A percentile compares a stretch with the other conserved stretches of the same genome.
Conservation (phyloP, 179 eudicot genomes). For the Silene coronaria region DNA sequence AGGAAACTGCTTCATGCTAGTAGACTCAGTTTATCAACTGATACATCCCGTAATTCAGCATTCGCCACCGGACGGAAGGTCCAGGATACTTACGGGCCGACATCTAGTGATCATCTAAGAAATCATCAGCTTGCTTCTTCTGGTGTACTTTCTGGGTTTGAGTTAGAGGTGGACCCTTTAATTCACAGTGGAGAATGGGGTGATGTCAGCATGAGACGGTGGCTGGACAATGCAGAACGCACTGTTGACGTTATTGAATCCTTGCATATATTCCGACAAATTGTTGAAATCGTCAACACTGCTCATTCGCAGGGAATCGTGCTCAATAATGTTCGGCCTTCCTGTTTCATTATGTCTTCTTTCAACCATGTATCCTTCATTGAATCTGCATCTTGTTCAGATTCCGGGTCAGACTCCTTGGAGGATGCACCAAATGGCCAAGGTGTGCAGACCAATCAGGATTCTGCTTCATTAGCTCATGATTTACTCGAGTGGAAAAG, state of each 20-base stretch:
- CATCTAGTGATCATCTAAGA: slow-evolving; percentile 37
- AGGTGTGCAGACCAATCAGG: slow-evolving; percentile 41
- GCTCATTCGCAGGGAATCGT: slow-evolving; percentile 91
- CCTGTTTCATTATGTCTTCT: slow-evolving; percentile 87
- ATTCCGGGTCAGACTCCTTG: slow-evolving; percentile 74
- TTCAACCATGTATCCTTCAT: slow-evolving; percentile 79
- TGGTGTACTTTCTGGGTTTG: slow-evolving; percentile 35
- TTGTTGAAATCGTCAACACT: slow-evolving; percentile 68
- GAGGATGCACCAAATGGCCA: slow-evolving; percentile 53
- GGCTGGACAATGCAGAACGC: slow-evolving; percentile 79
- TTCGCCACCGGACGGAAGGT: slow-evolving; percentile 29
- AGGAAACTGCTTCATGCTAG: slow-evolving; percentile 32
- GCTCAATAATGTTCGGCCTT: slow-evolving; percentile 80
- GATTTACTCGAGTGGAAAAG: slow-evolving; percentile 27
- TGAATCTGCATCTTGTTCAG: slow-evolving; percentile 90
- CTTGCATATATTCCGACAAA: slow-evolving; percentile 79
- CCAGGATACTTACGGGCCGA: slow-evolving; percentile 31
- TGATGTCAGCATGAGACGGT: slow-evolving; percentile 79
- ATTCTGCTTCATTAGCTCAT: slow-evolving; percentile 27
- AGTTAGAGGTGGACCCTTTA: slow-evolving; percentile 38
- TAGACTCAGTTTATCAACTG: slow-evolving; percentile 40
- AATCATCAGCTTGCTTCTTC: slow-evolving; percentile 30
- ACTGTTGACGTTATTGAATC: slow-evolving; percentile 59
- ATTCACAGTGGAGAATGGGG: slow-evolving; percentile 43
- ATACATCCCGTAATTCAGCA: slow-evolving; percentile 42